Evolutionary conservation across 441 rosid species (phyloP).

Genomic region (Manihot esculenta): DNA sequence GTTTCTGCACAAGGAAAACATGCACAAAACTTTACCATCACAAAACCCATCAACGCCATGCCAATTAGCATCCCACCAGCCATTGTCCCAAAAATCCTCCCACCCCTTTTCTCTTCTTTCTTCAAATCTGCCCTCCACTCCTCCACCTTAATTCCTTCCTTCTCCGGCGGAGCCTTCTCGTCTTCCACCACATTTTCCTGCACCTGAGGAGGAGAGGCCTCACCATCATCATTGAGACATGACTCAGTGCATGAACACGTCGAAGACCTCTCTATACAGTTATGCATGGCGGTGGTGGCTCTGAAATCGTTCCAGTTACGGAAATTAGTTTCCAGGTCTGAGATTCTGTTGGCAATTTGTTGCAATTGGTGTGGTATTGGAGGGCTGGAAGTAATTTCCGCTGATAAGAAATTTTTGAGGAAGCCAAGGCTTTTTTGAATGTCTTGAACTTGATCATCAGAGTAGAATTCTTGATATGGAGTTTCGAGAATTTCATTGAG

Average conservation of each 20-base stretch:
- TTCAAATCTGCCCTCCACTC: not conserved
- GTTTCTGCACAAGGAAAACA: constrained; percentile 23
- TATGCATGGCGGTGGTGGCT: not conserved
- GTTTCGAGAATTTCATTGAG: constrained; percentile 20
- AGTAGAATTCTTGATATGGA: constrained; percentile 17
- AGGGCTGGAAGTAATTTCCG: constrained; percentile 48
- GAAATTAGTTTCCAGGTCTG: constrained; percentile 33
- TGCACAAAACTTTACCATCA: constrained; percentile 25
- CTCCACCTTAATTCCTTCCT: not conserved
- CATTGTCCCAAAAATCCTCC: constrained; percentile 23
- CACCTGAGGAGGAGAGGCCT: constrained; percentile 1
- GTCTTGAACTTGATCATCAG: constrained; percentile 23
- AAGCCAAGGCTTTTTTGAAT: constrained; percentile 45
- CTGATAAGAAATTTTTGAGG: constrained; percentile 42
- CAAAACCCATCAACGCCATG: constrained; percentile 32
- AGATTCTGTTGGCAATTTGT: constrained; percentile 28
- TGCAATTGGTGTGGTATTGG: constrained; percentile 32
- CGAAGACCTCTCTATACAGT: constrained; percentile 23
- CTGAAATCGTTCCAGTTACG: constrained; percentile 26
- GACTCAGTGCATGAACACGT: constrained; percentile 45
- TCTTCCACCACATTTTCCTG: constrained; percentile 10
- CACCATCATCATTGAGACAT: constrained; percentile 32
- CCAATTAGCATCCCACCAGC: constrained; percentile 37
- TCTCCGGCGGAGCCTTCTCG: not conserved
- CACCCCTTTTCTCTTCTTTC: constrained; percentile 13